Percentiles rank a stretch among this genome's conserved stretches.
Conservation (phyloP, 2,329 filamentous ascomycete species). For the Phoma sp. region DNA sequence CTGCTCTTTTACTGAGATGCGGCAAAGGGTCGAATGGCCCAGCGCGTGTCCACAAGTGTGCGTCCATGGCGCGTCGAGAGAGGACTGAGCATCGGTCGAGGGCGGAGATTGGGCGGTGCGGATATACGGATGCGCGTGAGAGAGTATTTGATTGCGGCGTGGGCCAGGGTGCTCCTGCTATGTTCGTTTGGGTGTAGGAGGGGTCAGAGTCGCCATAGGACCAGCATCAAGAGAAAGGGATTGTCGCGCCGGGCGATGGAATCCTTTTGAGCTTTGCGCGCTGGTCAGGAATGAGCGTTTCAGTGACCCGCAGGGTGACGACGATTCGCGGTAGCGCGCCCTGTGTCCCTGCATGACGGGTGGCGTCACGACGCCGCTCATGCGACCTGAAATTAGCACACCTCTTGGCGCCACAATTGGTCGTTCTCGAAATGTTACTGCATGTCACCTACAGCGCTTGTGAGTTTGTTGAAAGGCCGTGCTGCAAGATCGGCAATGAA, state of each 20-base stretch:
- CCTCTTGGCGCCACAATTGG: background rate
- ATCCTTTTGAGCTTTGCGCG: slow-evolving; percentile 17
- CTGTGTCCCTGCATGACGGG: slow-evolving; percentile 16
- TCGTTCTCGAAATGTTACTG: background rate
- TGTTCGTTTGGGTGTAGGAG: background rate
- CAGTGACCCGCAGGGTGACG: slow-evolving; percentile 20
- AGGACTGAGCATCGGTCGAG: slow-evolving; percentile 10
- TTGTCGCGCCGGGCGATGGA: slow-evolving; percentile 6
- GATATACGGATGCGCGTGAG: slow-evolving; percentile 3
- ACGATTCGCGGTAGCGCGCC: slow-evolving; percentile 17
- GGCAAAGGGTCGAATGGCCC: background rate
- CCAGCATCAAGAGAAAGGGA: slow-evolving; percentile 6
- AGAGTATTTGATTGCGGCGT: background rate
- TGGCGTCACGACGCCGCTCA: slow-evolving; percentile 13
- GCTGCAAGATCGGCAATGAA: slow-evolving; percentile 13
- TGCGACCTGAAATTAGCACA: slow-evolving; percentile 13
- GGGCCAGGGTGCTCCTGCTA: slow-evolving; percentile 9
- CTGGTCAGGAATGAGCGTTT: slow-evolving; percentile 21
- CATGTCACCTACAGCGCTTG: background rate
- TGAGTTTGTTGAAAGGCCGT: slow-evolving; percentile 1
- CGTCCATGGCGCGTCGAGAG: slow-evolving; percentile 10
- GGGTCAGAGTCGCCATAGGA: slow-evolving; percentile 7
- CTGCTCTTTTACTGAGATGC: slow-evolving; percentile 4
- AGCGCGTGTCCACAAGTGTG: slow-evolving; percentile 10
- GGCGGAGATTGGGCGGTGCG: slow-evolving; percentile 14